Percentiles rank a stretch among this genome's conserved stretches.
These are phyloP conservation scores for Cadophora luteo-olivacea DNA, from an alignment of 2,329 filamentous ascomycete genomes.

Conservation along the genomic window DNA sequence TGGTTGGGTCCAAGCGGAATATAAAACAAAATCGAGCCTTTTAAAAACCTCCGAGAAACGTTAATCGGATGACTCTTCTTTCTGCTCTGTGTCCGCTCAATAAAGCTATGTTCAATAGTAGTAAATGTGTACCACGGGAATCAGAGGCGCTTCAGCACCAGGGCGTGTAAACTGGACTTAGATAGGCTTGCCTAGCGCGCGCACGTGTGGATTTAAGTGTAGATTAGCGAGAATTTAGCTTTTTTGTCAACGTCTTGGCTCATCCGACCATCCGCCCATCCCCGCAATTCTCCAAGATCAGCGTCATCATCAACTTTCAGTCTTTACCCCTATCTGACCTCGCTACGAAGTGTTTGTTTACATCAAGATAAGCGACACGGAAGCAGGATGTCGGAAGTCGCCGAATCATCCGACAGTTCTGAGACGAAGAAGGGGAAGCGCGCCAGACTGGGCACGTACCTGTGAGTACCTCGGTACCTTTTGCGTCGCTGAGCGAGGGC, in stretches of 20 bases:
- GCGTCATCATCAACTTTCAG: neutral
- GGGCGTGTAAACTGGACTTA: too few species aligned
- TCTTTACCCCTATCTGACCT: neutral
- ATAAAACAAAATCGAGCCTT: too few species aligned
- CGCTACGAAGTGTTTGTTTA: slow-evolving; percentile 1
- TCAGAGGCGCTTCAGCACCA: too few species aligned
- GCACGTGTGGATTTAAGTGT: too few species aligned
- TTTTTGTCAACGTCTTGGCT: neutral
- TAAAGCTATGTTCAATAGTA: too few species aligned
- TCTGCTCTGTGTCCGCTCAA: too few species aligned
- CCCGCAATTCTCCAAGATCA: slow-evolving; percentile 12
- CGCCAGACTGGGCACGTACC: slow-evolving; percentile 5
- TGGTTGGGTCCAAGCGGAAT: too few species aligned
- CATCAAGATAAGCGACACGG: neutral
- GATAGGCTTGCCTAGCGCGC: too few species aligned
- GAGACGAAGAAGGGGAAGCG: slow-evolving; percentile 19
- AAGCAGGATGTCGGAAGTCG: neutral
- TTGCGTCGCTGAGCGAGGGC: neutral
- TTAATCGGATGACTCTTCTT: too few species aligned
- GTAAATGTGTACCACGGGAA: too few species aligned
- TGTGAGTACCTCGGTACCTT: slow-evolving; percentile 3
- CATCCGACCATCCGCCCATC: too few species aligned
- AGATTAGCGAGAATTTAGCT: slow-evolving; percentile 12
- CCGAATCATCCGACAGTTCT: slow-evolving; percentile 15
- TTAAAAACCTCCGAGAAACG: too few species aligned